Base-by-base conservation (phyloP, 2,329 filamentous ascomycete species). In the Didymella lethalis region DNA sequence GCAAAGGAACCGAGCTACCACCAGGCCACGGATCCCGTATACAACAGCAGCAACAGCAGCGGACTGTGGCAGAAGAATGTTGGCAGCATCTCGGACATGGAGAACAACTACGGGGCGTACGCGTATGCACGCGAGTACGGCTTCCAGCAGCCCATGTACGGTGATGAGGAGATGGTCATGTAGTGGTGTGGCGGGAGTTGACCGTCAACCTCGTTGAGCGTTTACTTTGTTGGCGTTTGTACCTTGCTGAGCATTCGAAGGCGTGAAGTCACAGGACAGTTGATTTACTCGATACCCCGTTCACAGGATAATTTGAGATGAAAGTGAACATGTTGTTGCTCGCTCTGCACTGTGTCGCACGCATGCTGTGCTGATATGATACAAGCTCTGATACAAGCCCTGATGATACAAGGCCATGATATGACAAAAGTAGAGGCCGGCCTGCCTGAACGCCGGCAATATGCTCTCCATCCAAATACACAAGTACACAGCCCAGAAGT, bases 21-120 rank as follows among this genome's bases (percentile, higher is more conserved):
- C 16, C 81, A 81, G 11, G 83, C 88, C 0, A 87, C 84, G 2
- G 90, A 92, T 63, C 90, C 90, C 0, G 89, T 89, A n/a, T 92
- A 92, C 73, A 83, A 77, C 40, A 64, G 62, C 31, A 47, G 59
- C 73, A 83, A 77, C 40, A 64, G 52, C 51, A 73, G 70, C 77
- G 70, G 81, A 77, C 59, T 84, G 74, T 77, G 79, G 56, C 77
- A 78, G 54, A 83, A 83, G 68, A 81, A 84, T 38, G 71, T 73
- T 25, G 73, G 73, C 73, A 75, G 66, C 47, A 64, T 75, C 7
- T 54, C 71, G 34, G 74, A 84, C 28, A 89, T 90, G 87, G 88
- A 89, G 69, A 83, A 89, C 63, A 86, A 88, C 73, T 91, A 91
- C 65, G 88, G 88, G 0, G 82, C 85, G 23, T 86, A 83, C 65